Conservation (phyloP, 2,329 filamentous ascomycete genomes). For the Mycosphaerella sp. region DNA sequence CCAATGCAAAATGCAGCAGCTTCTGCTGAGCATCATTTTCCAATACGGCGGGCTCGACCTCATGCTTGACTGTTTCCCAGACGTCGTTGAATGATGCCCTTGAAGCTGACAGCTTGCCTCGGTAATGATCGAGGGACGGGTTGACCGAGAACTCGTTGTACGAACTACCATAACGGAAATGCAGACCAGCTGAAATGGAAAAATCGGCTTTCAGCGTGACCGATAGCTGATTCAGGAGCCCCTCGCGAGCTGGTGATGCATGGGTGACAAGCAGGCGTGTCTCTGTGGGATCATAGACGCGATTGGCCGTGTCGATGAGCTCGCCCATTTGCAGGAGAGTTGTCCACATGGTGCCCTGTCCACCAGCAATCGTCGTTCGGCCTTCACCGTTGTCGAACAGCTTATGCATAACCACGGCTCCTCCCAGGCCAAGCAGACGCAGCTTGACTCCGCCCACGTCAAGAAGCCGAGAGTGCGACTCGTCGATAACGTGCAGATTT, state of each 20-base stretch:
- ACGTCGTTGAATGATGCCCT: constrained; percentile 99
- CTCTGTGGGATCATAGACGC: constrained; percentile 96
- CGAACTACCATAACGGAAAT: constrained; percentile 97
- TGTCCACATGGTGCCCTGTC: constrained; percentile 99
- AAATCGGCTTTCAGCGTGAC: constrained; percentile 98
- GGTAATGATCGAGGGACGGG: constrained; percentile 94
- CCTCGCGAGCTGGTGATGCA: constrained; percentile 91
- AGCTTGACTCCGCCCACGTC: constrained; percentile 96
- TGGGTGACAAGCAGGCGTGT: constrained; percentile 96
- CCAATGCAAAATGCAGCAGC: constrained; percentile 80
- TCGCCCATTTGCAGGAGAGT: constrained; percentile 97
- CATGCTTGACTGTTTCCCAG: constrained; percentile 95
- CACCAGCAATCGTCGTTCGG: constrained; percentile 93
- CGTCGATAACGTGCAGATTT: constrained; percentile 97
- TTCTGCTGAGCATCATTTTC: constrained; percentile 93
- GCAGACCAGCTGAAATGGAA: constrained; percentile 91
- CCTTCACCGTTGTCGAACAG: constrained; percentile 98
- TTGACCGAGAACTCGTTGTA: constrained; percentile 99
- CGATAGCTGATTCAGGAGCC: constrained; percentile 93
- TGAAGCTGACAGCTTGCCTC: constrained; percentile 93
- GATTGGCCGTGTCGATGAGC: constrained; percentile 93
- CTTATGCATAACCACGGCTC: constrained; percentile 99
- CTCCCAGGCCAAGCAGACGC: constrained; percentile 83
- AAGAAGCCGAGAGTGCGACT: constrained; percentile 89
- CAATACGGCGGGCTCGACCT: constrained; percentile 89